phyloP scores from a whole-genome alignment of 345 rosid species.

The Dipteronia sinensis region DNA sequence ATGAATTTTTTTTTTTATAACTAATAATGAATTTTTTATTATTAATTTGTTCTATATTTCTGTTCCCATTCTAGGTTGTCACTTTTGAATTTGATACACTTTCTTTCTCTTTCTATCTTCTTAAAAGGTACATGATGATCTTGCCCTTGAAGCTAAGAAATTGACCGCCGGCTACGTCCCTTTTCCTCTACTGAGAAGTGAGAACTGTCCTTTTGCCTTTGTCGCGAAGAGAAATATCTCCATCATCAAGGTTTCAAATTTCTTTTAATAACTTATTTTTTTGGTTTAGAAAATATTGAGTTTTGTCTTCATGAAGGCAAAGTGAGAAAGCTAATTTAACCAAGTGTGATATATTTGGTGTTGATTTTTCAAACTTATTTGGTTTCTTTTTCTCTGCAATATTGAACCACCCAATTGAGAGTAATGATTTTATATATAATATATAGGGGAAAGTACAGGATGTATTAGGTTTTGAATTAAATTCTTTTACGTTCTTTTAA shows the following conservation, averaged over 20 bases:
- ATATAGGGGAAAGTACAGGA: not conserved
- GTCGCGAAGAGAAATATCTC: constrained; percentile 36
- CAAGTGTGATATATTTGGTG: not conserved
- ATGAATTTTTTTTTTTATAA: not conserved
- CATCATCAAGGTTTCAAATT: constrained; percentile 38
- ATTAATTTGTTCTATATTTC: constrained; percentile 45
- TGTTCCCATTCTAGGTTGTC: constrained; percentile 45
- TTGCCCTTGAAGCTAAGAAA: constrained; percentile 70
- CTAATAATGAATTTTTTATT: not conserved
- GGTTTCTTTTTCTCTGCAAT: not conserved
- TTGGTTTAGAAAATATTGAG: not conserved
- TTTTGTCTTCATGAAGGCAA: not conserved
- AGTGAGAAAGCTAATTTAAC: not conserved
- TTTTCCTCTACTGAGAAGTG: constrained; percentile 29
- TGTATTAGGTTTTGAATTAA: not conserved
- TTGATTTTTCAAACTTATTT: not conserved
- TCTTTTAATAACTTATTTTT: constrained; percentile 20
- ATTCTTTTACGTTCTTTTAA: no score
- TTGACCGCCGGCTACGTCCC: constrained; percentile 36
- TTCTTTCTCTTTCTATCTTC: constrained; percentile 27
- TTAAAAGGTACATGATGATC: constrained; percentile 43
- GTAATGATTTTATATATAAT: not conserved
- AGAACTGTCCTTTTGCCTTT: constrained; percentile 43
- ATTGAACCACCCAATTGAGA: not conserved
- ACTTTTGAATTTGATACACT: constrained; percentile 35